Conservation (phyloP, 2,329 filamentous ascomycete genomes). For the Zasmidium citrigriseum region DNA sequence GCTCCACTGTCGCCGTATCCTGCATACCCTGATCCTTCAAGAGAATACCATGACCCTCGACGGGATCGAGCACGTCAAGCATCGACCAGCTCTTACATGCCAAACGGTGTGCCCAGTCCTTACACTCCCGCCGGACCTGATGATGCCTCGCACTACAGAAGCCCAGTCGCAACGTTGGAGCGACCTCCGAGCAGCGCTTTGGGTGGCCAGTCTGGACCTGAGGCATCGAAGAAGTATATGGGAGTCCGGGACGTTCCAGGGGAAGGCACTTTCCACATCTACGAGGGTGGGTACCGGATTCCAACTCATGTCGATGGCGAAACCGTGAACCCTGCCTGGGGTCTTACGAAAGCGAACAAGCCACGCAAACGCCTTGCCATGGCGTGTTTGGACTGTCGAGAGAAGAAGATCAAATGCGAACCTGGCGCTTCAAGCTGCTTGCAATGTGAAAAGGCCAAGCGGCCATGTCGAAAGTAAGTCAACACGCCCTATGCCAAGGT, state of each 20-base stretch:
- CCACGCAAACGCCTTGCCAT: constrained; percentile 87
- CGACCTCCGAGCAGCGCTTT: constrained; percentile 18
- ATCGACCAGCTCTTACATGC: constrained; percentile 24
- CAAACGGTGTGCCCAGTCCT: constrained; percentile 28
- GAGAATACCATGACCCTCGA: constrained; percentile 23
- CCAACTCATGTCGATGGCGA: constrained; percentile 71
- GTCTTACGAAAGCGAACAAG: constrained; percentile 90
- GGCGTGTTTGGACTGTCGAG: constrained; percentile 87
- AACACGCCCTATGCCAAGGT: neutral
- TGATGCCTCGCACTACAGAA: constrained; percentile 23
- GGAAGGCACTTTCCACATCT: constrained; percentile 34
- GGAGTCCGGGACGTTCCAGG: constrained; percentile 32
- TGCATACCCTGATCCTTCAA: constrained; percentile 18
- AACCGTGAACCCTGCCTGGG: constrained; percentile 86
- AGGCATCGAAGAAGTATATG: constrained; percentile 35
- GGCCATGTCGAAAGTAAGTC: constrained; percentile 74
- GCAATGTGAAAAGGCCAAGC: constrained; percentile 89
- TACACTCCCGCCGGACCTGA: constrained; percentile 24
- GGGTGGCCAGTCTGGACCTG: constrained; percentile 19
- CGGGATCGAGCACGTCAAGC: constrained; percentile 25
- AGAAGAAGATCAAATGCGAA: constrained; percentile 98
- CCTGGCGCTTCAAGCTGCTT: constrained; percentile 84
- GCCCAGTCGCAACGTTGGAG: constrained; percentile 16
- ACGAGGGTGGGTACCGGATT: constrained; percentile 35
- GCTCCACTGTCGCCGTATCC: constrained; percentile 27